phyloP scores from a whole-genome alignment of 106 monocot species.

The Dioscorea dumetorum region DNA sequence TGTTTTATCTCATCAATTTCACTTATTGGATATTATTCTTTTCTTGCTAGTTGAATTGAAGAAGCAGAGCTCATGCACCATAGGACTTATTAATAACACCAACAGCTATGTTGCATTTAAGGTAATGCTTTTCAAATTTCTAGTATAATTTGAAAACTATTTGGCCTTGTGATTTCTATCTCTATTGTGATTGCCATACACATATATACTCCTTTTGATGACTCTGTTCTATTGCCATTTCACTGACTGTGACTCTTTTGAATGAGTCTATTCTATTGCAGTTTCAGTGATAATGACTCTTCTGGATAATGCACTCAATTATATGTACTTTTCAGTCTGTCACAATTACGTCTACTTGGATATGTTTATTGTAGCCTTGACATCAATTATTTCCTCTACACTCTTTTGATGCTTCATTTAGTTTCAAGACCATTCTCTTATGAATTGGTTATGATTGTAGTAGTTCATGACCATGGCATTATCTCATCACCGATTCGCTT shows the following conservation, averaged over 20 bases:
- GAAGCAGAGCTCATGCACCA: conserved; percentile 70
- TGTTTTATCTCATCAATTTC: too few relatives aligned
- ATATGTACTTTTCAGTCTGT: too few relatives aligned
- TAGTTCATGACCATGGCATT: too few relatives aligned
- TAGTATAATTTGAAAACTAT: neutral
- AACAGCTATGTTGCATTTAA: conserved; percentile 79
- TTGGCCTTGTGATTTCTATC: neutral
- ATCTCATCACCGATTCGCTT: too few relatives aligned
- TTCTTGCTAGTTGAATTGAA: conserved; percentile 71
- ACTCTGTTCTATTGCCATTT: neutral
- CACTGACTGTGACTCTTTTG: neutral
- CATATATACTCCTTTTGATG: too few relatives aligned
- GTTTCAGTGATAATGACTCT: neutral
- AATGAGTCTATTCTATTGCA: neutral
- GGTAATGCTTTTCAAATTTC: conserved; percentile 21
- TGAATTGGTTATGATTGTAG: too few relatives aligned
- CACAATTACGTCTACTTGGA: too few relatives aligned
- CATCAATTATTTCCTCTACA: too few relatives aligned
- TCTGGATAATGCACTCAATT: too few relatives aligned
- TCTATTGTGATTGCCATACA: neutral
- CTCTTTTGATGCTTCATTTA: too few relatives aligned
- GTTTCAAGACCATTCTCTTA: too few relatives aligned
- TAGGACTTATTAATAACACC: conserved; percentile 61
- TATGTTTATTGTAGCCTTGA: too few relatives aligned
- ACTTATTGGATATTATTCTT: neutral